Percentiles rank a stretch among this genome's conserved stretches.
These are phyloP conservation scores for Neurospora sp. DNA, from an alignment of 495 filamentous ascomycete species.

Conservation along the genomic window DNA sequence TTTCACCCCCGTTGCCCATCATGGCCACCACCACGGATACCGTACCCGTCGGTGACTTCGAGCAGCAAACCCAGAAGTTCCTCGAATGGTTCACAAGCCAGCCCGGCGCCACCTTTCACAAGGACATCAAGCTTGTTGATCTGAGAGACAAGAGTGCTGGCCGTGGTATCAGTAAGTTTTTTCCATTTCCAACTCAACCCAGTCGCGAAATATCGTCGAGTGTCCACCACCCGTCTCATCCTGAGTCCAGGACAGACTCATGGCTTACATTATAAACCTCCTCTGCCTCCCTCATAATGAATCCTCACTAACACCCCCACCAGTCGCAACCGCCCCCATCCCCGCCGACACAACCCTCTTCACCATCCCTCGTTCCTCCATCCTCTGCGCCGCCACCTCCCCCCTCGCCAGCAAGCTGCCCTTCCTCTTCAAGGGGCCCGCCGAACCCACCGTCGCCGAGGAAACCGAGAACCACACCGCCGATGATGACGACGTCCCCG, in stretches of 20 bases:
- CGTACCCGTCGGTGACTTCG: constrained; percentile 14
- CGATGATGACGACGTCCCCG: constrained; percentile 4
- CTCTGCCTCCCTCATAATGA: background rate
- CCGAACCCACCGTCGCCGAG: background rate
- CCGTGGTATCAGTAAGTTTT: constrained; percentile 32
- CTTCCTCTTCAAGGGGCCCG: constrained; percentile 17
- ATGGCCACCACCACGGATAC: background rate
- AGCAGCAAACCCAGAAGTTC: constrained; percentile 24
- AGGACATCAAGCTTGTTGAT: constrained; percentile 33
- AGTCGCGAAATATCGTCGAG: background rate
- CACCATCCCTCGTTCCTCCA: constrained; percentile 34
- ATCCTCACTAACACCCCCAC: background rate
- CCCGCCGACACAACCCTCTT: constrained; percentile 34
- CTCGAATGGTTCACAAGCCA: constrained; percentile 33
- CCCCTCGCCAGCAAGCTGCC: constrained; percentile 26
- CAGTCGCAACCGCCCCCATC: constrained; percentile 37
- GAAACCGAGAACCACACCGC: background rate
- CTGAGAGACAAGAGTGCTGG: constrained; percentile 28
- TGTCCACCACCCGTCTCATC: background rate
- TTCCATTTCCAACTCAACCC: too few species aligned
- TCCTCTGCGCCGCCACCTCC: constrained; percentile 34
- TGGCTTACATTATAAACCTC: background rate
- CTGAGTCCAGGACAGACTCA: background rate
- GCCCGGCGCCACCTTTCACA: constrained; percentile 36
- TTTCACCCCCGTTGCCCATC: background rate